phyloP scores from a whole-genome alignment of 495 filamentous ascomycete species.

The Pseudotulostoma volvatum region DNA sequence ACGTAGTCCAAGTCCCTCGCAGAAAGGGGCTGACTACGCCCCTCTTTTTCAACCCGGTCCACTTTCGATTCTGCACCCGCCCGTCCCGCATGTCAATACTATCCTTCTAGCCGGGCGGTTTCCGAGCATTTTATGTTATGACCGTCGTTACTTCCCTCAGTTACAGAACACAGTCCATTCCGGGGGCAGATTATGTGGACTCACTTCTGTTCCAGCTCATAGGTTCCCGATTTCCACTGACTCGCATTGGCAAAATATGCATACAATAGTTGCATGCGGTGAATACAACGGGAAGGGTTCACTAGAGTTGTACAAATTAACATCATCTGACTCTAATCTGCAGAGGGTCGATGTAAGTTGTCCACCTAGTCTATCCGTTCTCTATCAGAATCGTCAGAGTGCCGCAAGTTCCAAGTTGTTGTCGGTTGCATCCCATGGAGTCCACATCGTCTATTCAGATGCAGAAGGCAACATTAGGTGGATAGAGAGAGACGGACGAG shows the following conservation, averaged over 20 bases:
- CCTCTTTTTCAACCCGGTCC: slow-evolving; percentile 69
- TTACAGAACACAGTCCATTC: slow-evolving; percentile 66
- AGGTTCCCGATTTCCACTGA: slow-evolving; percentile 27
- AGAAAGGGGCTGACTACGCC: slow-evolving; percentile 39
- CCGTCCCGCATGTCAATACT: slow-evolving; percentile 32
- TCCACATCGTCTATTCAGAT: slow-evolving; percentile 70
- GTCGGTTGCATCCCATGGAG: slow-evolving; percentile 70
- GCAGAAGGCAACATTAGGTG: slow-evolving; percentile 75
- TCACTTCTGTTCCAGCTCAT: slow-evolving; percentile 57
- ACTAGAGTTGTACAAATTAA: slow-evolving; percentile 68
- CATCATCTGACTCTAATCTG: slow-evolving; percentile 17
- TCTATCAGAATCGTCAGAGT: slow-evolving; percentile 66
- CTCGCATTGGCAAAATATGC: slow-evolving; percentile 33
- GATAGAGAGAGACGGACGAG: slow-evolving; percentile 76
- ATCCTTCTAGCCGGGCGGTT: slow-evolving; percentile 66
- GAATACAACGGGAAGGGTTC: slow-evolving; percentile 90
- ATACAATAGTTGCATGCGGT: slow-evolving; percentile 68
- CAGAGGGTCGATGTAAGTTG: slow-evolving; percentile 21
- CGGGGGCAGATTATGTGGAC: slow-evolving; percentile 62
- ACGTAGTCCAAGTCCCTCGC: slow-evolving; percentile 23
- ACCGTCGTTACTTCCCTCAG: slow-evolving; percentile 70
- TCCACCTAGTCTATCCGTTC: slow-evolving; percentile 4
- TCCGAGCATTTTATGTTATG: slow-evolving; percentile 77
- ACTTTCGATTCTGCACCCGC: slow-evolving; percentile 64
- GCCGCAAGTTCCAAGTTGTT: slow-evolving; percentile 67